These are phyloP conservation scores for Puccinia polysora DNA, from an alignment of 1,284 basidiomycete species.

Conservation along the genomic window DNA sequence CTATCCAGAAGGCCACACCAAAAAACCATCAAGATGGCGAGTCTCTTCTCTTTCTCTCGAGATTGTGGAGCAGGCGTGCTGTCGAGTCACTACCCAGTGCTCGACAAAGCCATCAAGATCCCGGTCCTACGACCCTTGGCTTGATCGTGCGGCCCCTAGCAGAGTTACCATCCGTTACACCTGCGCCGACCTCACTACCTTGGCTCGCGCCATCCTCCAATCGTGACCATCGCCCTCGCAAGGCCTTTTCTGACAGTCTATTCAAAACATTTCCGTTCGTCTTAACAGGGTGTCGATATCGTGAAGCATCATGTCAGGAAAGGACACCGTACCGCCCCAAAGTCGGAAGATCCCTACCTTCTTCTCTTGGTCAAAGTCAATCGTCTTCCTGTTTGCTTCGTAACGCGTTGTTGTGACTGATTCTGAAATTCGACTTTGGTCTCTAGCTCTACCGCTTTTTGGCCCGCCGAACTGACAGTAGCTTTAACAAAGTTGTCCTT, in stretches of 20 bases:
- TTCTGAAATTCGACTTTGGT: conserved; percentile 12
- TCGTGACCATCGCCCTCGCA: neutral
- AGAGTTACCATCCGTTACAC: neutral
- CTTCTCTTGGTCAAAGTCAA: conserved; percentile 93
- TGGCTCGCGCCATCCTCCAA: neutral
- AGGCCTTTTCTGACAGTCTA: neutral
- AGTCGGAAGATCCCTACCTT: conserved; percentile 98
- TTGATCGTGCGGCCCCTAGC: conserved; percentile 1
- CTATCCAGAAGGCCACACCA: too few relatives aligned
- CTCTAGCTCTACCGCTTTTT: conserved; percentile 94
- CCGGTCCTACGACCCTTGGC: neutral
- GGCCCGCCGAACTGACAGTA: conserved; percentile 89
- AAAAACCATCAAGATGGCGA: conserved; percentile 23
- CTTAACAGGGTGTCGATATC: conserved; percentile 88
- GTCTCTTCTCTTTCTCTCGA: conserved; percentile 22
- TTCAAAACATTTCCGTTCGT: neutral
- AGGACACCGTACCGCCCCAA: conserved; percentile 86
- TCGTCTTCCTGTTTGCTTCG: conserved; percentile 28
- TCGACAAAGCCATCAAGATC: conserved; percentile 11
- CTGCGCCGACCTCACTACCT: neutral
- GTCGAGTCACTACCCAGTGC: conserved; percentile 13
- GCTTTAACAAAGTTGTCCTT: conserved; percentile 97
- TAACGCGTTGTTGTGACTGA: neutral
- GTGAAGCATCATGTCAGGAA: conserved; percentile 98
- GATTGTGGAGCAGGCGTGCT: conserved; percentile 17